Conservation (phyloP, 2,329 filamentous ascomycete genomes). For the Paracoccidioides lutzii region DNA sequence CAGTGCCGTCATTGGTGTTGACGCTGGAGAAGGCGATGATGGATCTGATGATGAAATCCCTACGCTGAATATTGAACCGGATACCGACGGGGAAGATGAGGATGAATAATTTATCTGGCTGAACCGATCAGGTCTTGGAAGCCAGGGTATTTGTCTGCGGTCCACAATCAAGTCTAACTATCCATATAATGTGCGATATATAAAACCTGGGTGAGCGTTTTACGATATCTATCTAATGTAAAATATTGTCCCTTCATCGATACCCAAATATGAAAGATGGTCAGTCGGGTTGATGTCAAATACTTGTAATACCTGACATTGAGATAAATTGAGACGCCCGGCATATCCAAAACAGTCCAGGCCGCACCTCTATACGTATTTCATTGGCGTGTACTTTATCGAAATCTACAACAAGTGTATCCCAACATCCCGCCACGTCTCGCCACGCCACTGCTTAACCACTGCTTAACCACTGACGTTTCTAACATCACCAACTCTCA, state of each 20-base stretch:
- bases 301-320: too few relatives aligned
- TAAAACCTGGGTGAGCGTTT: background rate
- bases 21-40: constrained; percentile 19
- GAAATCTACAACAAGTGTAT: constrained; percentile 19
- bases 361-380: background rate
- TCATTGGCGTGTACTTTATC: background rate
- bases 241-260: too few relatives aligned
- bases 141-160: background rate
- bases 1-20: constrained; percentile 5
- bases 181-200: background rate
- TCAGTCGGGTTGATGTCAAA: too few relatives aligned
- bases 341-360: background rate
- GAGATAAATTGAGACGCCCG: background rate
- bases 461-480: constrained; percentile 27
- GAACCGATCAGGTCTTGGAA: background rate
- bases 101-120: constrained; percentile 7
- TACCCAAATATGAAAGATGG: background rate
- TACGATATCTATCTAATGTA: too few relatives aligned
- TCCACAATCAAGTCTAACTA: background rate
- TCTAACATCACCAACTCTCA: constrained; percentile 61
- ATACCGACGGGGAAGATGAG: constrained; percentile 34
- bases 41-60: constrained; percentile 39
- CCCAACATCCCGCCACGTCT: constrained; percentile 52
- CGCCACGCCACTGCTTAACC: constrained; percentile 47
- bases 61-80: constrained; percentile 34